Evolutionary conservation across 2,329 filamentous ascomycete genomes (phyloP).

Genomic region (Mycosphaerella arachidis): DNA sequence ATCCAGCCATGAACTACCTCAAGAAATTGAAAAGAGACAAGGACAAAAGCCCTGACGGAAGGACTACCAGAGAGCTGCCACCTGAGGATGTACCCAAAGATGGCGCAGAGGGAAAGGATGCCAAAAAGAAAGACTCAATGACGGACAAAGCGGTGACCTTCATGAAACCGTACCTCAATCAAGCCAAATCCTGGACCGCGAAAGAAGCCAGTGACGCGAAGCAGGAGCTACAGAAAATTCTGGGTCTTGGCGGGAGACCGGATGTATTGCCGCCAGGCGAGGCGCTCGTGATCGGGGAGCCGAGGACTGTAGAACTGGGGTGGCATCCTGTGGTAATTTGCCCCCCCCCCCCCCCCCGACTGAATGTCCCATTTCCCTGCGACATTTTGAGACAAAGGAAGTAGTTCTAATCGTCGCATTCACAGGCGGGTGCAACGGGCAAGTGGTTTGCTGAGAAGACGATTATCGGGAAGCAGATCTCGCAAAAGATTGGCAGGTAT

Average conservation of each 20-base stretch:
- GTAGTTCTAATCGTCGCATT: too few species aligned
- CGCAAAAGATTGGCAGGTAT: constrained; percentile 15
- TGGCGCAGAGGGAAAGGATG: constrained; percentile 1
- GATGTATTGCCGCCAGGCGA: constrained; percentile 14
- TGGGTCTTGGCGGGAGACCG: constrained; percentile 11
- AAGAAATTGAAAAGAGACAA: constrained; percentile 10
- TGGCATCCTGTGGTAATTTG: constrained; percentile 13
- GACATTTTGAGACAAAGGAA: too few species aligned
- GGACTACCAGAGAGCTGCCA: neutral
- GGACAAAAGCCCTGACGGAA: neutral
- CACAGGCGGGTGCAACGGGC: constrained; percentile 3
- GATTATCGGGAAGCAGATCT: constrained; percentile 14
- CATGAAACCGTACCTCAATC: constrained; percentile 10
- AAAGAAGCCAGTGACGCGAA: constrained; percentile 14
- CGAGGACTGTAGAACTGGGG: constrained; percentile 10
- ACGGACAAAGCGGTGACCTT: constrained; percentile 7
- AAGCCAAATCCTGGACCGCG: constrained; percentile 13
- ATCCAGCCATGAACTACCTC: constrained; percentile 9
- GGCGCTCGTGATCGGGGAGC: constrained; percentile 12
- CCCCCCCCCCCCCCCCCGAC: too few species aligned
- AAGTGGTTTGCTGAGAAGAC: constrained; percentile 19
- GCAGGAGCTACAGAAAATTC: constrained; percentile 9
- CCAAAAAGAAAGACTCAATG: constrained; percentile 7
- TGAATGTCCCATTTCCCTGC: too few species aligned
- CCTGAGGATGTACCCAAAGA: constrained; percentile 3